Base-by-base conservation (phyloP, 129 eudicot species). In the Flaveria bidentis region DNA sequence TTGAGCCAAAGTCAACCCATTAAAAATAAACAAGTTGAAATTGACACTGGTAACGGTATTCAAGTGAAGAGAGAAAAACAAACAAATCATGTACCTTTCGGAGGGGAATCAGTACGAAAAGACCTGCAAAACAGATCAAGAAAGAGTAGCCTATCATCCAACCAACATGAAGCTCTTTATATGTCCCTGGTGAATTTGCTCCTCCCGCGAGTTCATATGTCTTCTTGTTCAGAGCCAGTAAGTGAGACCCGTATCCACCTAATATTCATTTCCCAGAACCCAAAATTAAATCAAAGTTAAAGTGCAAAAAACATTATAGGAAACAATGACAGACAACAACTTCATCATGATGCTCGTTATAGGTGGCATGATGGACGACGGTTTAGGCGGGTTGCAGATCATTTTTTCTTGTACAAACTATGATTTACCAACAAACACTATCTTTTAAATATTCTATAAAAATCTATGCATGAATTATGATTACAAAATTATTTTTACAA, bases 171-270 rank as follows among this genome's bases (percentile, higher is more conserved):
- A 88, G 97, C 74, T 91, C 90, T 56, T 86, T 91, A 64, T 86
- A 85, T 45, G 86, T 88, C 73, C 86, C 86, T 3, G 94, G 86
- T 61, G 87, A 58, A 66, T 80, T 71, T 16, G 76, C 81, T 6
- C 77, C 86, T 16, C 97, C 97, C 8, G 97, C 83, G 66, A 77
- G 74, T 80, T 88, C 94, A 78, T 84, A 91, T 1, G 92, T 88
- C 76, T 79, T 91, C 84, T 84, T 91, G 87, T 83, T 85, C 73
- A 91, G 75, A 15, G 86, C 97, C 67, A 88, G 47, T 18, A 91
- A 80, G 55, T 81, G 83, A 60, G 94, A 86, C 80, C 97, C 97
- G 77, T 86, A 86, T 77, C 97, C 97, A 42, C 94, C 97, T 91
- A 72, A 22, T 46, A 52, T 23, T 20, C 1, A 36, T 66, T 18